Percentiles rank a stretch among this genome's conserved stretches.
Evolutionary conservation across 495 filamentous ascomycete genomes (phyloP).

Genomic region (Darksidea phi): DNA sequence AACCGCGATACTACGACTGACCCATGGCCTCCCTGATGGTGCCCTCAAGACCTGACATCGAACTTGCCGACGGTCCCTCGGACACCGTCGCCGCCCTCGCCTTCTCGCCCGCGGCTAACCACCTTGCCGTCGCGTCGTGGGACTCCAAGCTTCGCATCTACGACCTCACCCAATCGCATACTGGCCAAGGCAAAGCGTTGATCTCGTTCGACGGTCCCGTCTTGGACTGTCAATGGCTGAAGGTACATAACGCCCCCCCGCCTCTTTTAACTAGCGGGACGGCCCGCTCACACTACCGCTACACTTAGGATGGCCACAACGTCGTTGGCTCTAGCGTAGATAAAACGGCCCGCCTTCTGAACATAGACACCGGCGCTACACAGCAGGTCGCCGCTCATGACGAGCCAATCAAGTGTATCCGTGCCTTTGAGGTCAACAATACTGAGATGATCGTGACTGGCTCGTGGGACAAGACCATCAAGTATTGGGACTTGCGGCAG

Average conservation of each 20-base stretch:
- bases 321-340: conserved; percentile 80
- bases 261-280: no score
- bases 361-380: conserved; percentile 53
- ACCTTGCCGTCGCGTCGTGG: conserved; percentile 83
- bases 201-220: conserved; percentile 78
- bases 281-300: neutral
- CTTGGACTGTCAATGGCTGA: conserved; percentile 75
- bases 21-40: no score
- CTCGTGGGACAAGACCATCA: conserved; percentile 91
- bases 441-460: conserved; percentile 70
- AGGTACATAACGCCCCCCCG: conserved; percentile 53
- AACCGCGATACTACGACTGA: no score
- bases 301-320: conserved; percentile 62
- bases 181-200: conserved; percentile 72
- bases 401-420: conserved; percentile 70
- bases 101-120: conserved; percentile 72
- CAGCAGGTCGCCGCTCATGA: conserved; percentile 66
- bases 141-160: conserved; percentile 92
- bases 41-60: conserved; percentile 55
- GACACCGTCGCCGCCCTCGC: conserved; percentile 79
- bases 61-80: conserved; percentile 70
- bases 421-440: conserved; percentile 64
- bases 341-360: conserved; percentile 76
- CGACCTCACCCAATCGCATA: conserved; percentile 69
- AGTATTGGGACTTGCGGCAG: conserved; percentile 87